phyloP scores from a whole-genome alignment of 2,329 filamentous ascomycete species.

The Calonectria montana region DNA sequence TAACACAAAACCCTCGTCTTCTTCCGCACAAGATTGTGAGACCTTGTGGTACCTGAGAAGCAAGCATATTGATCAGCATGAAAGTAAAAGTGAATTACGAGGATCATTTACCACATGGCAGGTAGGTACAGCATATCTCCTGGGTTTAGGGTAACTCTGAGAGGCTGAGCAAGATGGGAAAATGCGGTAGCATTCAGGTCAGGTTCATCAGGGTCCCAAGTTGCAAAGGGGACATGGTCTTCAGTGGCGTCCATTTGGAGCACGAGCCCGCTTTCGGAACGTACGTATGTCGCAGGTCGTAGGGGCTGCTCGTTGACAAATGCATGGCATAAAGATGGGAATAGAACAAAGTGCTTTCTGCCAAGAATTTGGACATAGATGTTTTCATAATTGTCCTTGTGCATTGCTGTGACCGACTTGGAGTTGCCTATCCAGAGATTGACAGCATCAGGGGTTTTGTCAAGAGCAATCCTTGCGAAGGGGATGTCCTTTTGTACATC shows the following conservation, averaged over 20 bases:
- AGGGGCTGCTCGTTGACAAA: conserved; percentile 75
- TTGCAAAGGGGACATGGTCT: conserved; percentile 71
- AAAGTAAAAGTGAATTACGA: not conserved
- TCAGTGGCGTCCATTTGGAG: conserved; percentile 49
- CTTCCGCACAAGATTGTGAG: conserved; percentile 73
- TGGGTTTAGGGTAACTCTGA: conserved; percentile 75
- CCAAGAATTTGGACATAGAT: conserved; percentile 83
- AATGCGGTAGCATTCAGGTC: conserved; percentile 63
- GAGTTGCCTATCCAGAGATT: conserved; percentile 88
- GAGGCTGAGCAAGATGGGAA: conserved; percentile 68
- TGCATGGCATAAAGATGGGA: conserved; percentile 77
- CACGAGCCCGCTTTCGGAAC: conserved; percentile 43
- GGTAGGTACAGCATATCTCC: conserved; percentile 88
- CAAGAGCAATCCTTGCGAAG: conserved; percentile 79
- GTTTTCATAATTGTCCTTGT: conserved; percentile 89
- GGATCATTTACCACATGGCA: conserved; percentile 73
- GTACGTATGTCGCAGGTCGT: conserved; percentile 67
- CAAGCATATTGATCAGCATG: not conserved
- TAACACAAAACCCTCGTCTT: conserved; percentile 79
- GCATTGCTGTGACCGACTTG: conserved; percentile 75
- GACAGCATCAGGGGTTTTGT: conserved; percentile 75
- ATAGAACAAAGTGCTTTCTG: conserved; percentile 78
- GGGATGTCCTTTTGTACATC: conserved; percentile 74
- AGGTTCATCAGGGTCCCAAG: conserved; percentile 78
- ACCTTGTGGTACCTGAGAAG: conserved; percentile 79